Percentiles rank a stretch among this genome's conserved stretches.
phyloP scores from a whole-genome alignment of 2,329 filamentous ascomycete species.

The Pseudogymnoascus sp. region DNA sequence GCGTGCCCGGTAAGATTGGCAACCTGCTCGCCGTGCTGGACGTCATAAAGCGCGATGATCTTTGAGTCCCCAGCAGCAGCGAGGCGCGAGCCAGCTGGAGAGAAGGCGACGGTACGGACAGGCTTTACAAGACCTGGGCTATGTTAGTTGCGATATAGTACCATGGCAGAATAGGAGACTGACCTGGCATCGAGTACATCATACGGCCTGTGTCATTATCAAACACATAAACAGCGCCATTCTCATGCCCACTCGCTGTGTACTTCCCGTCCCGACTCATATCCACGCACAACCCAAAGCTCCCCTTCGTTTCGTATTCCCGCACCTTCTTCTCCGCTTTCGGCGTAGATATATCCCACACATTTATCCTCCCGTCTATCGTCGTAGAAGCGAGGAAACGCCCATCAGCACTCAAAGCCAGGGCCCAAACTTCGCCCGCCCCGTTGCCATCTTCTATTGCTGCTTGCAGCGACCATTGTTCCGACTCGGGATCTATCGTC shows the following conservation, averaged over 20 bases:
- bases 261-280: constrained; percentile 70
- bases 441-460: constrained; percentile 46
- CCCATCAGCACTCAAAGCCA: constrained; percentile 77
- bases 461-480: constrained; percentile 43
- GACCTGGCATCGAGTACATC: constrained; percentile 75
- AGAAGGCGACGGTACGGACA: constrained; percentile 79
- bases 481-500: constrained; percentile 48
- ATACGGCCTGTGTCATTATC: constrained; percentile 83
- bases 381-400: constrained; percentile 79
- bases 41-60: constrained; percentile 86
- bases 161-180: constrained; percentile 18
- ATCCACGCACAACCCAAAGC: constrained; percentile 84
- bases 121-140: constrained; percentile 69
- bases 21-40: constrained; percentile 84
- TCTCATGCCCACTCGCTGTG: constrained; percentile 88
- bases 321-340: constrained; percentile 52
- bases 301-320: constrained; percentile 86
- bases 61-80: constrained; percentile 85
- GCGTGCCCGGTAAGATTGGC: constrained; percentile 72
- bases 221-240: constrained; percentile 87
- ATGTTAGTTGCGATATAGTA: neutral
- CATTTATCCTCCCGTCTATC: constrained; percentile 77
- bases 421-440: constrained; percentile 73
- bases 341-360: constrained; percentile 57
- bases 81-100: constrained; percentile 71